Evolutionary conservation across 441 rosid genomes (phyloP), one percentile per base, ranked within the genome.

Genomic region (Populus hybrid): DNA sequence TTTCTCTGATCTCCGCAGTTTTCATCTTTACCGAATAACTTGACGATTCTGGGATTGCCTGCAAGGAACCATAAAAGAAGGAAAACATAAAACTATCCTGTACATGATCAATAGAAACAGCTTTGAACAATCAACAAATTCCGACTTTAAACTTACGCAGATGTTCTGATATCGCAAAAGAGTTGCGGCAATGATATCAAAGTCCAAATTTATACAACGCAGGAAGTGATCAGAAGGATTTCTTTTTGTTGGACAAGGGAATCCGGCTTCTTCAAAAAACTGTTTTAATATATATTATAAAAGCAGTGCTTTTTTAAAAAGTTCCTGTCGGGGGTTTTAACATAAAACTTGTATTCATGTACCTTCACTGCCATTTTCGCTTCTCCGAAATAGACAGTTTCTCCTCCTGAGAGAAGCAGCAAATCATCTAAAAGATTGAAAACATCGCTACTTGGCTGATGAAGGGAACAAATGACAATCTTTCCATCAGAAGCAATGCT

Each of bases 151-250:
- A 30, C 71, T 68, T 68, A 68, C 71, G 34, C 71, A 30, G 8
- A 32, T 10, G 18, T 68, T 68, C 12, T 68, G 71, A 18, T 20
- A 68, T 28, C 71, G 71, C 38, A 30, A 30, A 7, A 68, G 38
- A 8, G 71, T 46, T 34, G 34, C 71, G 3, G 46, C 20, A 26
- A 68, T 68, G 23, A 30, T 26, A n/a, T 68, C 71, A 20, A 92
- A 92, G 77, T 92, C 94, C 3, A 93, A 88, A 84, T 90, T 92
- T 67, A 92, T 80, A 78, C 97, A 92, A 24, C 97, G 90, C 24
- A 92, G 76, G 86, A 90, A 92, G 86, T 92, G 97, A 84, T 92
- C 97, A 21, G 97, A 92, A 77, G 94, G 94, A 75, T 89, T 92
- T 73, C 94, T 87, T 82, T 84, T 85, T 79, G 87, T 88, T 2